These are phyloP conservation scores for Arthrobotrys megalospora DNA, from an alignment of 2,329 filamentous ascomycete species.

Conservation along the genomic window DNA sequence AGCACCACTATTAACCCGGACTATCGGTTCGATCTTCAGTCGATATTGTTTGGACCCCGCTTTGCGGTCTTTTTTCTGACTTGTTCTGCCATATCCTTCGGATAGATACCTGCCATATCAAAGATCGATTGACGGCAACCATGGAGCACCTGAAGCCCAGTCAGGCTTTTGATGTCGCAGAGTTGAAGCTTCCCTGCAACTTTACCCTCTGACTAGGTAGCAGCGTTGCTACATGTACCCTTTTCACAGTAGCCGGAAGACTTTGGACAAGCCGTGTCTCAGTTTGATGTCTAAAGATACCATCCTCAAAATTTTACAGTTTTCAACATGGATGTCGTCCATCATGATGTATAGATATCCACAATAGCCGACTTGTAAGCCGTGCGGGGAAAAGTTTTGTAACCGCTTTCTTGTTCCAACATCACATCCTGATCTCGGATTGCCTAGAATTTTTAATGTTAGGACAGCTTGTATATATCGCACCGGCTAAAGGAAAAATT, in stretches of 20 bases:
- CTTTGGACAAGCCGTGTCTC: conserved; percentile 54
- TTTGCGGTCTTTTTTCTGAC: conserved; percentile 56
- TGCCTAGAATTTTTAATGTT: conserved; percentile 19
- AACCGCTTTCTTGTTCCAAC: conserved; percentile 40
- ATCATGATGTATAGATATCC: conserved; percentile 27
- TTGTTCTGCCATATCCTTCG: conserved; percentile 23
- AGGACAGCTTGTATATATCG: conserved; percentile 3
- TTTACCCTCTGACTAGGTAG: conserved; percentile 2
- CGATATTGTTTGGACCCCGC: conserved; percentile 58
- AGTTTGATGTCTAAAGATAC: conserved; percentile 38
- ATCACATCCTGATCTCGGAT: conserved; percentile 26
- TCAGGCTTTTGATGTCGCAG: conserved; percentile 37
- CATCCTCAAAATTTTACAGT: conserved; percentile 6
- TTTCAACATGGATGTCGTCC: conserved; percentile 42
- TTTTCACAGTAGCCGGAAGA: conserved; percentile 6
- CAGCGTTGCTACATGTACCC: neutral
- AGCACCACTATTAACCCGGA: conserved; percentile 28
- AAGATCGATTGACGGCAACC: conserved; percentile 45
- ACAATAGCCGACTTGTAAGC: conserved; percentile 34
- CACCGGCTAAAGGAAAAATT: conserved; percentile 39
- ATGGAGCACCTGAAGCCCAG: conserved; percentile 14
- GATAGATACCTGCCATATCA: conserved; percentile 18
- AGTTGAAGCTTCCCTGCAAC: conserved; percentile 26
- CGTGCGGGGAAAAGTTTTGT: conserved; percentile 29
- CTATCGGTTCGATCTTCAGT: conserved; percentile 52